A percentile compares a stretch with the other conserved stretches of the same genome.
phyloP scores from a whole-genome alignment of 495 filamentous ascomycete species.

The Neurospora sp. region DNA sequence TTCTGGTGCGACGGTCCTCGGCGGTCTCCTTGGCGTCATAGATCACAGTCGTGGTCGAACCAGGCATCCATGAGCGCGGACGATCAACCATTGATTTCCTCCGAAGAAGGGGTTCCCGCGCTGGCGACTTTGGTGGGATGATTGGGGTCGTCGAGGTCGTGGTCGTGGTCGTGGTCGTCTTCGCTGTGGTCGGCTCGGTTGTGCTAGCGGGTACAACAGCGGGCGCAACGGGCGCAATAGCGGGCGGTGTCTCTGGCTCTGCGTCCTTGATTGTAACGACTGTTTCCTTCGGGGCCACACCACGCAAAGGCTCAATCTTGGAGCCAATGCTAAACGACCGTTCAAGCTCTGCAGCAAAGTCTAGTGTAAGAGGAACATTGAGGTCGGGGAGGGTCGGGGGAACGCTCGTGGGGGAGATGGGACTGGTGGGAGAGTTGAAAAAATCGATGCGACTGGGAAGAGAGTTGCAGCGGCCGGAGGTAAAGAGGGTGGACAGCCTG shows the following conservation, averaged over 20 bases:
- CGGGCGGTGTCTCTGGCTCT: constrained; percentile 6
- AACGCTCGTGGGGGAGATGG: constrained; percentile 7
- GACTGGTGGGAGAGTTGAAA: constrained; percentile 1
- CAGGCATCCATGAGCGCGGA: constrained; percentile 35
- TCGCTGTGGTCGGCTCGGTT: neutral
- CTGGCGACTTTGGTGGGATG: neutral
- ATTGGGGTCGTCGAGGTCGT: constrained; percentile 19
- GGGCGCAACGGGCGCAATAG: neutral
- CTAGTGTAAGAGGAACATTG: neutral
- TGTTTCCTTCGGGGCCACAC: constrained; percentile 1
- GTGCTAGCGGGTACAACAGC: constrained; percentile 2
- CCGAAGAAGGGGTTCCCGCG: neutral
- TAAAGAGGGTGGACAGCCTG: constrained; percentile 25
- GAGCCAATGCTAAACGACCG: constrained; percentile 6
- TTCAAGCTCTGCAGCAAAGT: neutral
- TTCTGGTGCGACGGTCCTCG: constrained; percentile 11
- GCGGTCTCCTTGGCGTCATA: neutral
- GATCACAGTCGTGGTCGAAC: constrained; percentile 24
- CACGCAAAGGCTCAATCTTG: neutral
- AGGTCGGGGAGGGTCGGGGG: constrained; percentile 5
- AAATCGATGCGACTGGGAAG: constrained; percentile 2
- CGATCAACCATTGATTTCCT: constrained; percentile 32
- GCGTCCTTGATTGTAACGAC: constrained; percentile 16
- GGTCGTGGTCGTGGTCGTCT: constrained; percentile 11
- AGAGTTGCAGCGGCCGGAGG: constrained; percentile 16